A percentile compares a stretch with the other conserved stretches of the same genome.
These are phyloP conservation scores for Dactylellina haptotyla DNA, from an alignment of 2,329 filamentous ascomycete genomes.

Conservation along the genomic window DNA sequence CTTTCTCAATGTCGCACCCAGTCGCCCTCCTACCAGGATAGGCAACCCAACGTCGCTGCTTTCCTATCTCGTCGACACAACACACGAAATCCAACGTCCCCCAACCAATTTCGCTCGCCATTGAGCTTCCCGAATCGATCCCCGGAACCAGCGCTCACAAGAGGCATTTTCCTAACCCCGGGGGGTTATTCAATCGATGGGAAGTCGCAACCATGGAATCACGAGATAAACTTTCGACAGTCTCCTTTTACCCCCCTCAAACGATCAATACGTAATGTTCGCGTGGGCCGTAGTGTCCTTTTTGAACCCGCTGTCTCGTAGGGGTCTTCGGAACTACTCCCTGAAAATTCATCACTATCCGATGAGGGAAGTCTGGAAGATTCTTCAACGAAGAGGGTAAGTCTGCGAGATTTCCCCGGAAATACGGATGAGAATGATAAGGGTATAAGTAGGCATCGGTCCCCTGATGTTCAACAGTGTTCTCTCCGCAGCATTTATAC, in stretches of 20 bases:
- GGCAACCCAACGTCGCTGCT: neutral
- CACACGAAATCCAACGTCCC: constrained; percentile 23
- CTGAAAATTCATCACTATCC: no score
- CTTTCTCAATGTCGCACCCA: neutral
- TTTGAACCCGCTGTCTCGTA: no score
- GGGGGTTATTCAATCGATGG: neutral
- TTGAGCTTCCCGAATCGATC: neutral
- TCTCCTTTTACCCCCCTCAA: neutral
- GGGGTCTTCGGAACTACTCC: no score
- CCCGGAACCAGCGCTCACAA: neutral
- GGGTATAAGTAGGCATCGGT: no score
- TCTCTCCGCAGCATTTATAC: no score
- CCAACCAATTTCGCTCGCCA: neutral
- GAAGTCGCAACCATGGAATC: constrained; percentile 9
- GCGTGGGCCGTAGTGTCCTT: no score
- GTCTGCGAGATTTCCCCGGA: neutral
- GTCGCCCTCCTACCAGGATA: neutral
- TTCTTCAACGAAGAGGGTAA: neutral
- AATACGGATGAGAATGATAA: no score
- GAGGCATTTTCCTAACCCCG: constrained; percentile 1
- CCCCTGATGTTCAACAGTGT: no score
- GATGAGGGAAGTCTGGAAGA: neutral
- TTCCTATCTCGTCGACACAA: constrained; percentile 30
- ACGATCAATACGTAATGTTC: no score
- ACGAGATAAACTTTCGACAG: neutral